Conservation (phyloP, 192 early-diverging fungal species). For the Thamnidium elegans region DNA sequence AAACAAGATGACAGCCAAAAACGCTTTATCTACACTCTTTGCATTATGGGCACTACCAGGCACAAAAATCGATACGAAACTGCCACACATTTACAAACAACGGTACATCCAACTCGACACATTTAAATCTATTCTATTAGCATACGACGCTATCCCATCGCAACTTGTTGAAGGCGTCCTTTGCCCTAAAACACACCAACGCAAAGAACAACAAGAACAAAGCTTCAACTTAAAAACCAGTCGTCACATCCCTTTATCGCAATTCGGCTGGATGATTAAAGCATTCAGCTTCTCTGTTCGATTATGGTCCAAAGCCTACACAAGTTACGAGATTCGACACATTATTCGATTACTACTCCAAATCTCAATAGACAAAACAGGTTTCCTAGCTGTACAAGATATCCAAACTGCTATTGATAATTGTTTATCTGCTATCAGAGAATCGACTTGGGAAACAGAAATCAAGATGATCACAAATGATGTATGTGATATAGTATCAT, state of each 20-base stretch:
- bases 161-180: too few species aligned
- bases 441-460: neutral
- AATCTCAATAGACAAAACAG: constrained; percentile 3
- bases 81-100: neutral
- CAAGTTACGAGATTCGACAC: neutral
- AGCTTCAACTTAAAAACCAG: neutral
- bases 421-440: neutral
- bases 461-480: neutral
- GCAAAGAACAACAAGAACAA: neutral
- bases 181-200: neutral
- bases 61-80: neutral
- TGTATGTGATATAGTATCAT: neutral
- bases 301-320: constrained; percentile 1
- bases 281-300: constrained; percentile 6
- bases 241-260: neutral
- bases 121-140: neutral
- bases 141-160: neutral
- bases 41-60: constrained; percentile 3
- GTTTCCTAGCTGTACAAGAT: neutral
- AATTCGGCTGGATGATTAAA: constrained; percentile 15
- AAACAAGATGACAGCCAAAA: constrained; percentile 11
- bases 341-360: neutral
- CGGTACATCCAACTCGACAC: neutral
- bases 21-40: constrained; percentile 1
- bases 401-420: constrained; percentile 6